phyloP scores from a whole-genome alignment of 768 basidiomycete species.

The Suillus placidus region DNA sequence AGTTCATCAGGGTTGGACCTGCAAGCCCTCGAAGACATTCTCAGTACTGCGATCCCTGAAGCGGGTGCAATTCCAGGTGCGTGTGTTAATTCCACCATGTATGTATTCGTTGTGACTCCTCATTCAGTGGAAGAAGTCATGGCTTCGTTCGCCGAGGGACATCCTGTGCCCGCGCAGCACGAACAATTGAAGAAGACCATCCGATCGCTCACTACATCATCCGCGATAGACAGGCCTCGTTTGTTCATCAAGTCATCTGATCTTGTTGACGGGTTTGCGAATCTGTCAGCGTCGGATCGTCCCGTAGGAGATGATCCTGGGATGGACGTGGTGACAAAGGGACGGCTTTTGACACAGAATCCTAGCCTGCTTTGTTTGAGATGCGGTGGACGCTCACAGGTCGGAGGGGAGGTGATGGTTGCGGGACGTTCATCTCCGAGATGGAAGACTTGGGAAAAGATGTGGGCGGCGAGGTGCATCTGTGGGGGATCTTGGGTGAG shows the following conservation, averaged over 20 bases:
- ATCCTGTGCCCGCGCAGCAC: conserved; percentile 51
- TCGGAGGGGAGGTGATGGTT: conserved; percentile 35
- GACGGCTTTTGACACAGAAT: conserved; percentile 43
- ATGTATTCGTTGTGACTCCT: not conserved
- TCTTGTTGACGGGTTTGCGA: conserved; percentile 64
- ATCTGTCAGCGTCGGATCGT: conserved; percentile 40
- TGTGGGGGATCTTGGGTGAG: conserved; percentile 70
- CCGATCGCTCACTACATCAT: conserved; percentile 47
- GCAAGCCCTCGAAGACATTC: conserved; percentile 47
- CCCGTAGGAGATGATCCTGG: conserved; percentile 43
- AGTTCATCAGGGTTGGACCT: conserved; percentile 69
- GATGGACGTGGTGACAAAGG: conserved; percentile 68
- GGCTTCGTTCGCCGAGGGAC: conserved; percentile 60
- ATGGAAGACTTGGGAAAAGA: conserved; percentile 68
- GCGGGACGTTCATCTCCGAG: conserved; percentile 39
- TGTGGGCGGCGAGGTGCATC: conserved; percentile 62
- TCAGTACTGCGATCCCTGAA: conserved; percentile 41
- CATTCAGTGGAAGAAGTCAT: conserved; percentile 52
- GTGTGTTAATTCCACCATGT: conserved; percentile 11
- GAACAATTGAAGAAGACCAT: conserved; percentile 46
- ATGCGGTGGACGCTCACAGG: conserved; percentile 62
- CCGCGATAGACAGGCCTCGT: conserved; percentile 62
- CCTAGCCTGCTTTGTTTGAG: conserved; percentile 54
- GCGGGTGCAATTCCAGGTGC: conserved; percentile 23
- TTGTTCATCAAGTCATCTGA: conserved; percentile 75